A percentile compares a stretch with the other conserved stretches of the same genome.
Conservation (phyloP, 1,139 yeast genomes). For the Taphrina confusa region DNA sequence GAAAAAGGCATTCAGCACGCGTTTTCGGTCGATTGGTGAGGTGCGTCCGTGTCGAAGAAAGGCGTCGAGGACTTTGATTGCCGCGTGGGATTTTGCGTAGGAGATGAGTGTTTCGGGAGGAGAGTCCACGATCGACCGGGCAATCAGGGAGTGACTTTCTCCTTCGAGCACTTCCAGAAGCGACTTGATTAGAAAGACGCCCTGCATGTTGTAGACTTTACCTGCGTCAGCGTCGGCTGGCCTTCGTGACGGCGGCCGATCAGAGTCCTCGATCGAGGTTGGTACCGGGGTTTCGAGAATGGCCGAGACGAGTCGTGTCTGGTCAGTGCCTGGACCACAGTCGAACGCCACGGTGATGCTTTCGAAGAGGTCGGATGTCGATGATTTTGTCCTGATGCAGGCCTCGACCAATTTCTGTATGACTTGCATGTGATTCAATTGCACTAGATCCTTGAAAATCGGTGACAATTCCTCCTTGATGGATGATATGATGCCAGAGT, state of each 20-base stretch:
- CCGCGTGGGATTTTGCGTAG: constrained; percentile 32
- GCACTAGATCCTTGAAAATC: constrained; percentile 61
- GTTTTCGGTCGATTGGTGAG: constrained; percentile 63
- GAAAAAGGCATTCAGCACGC: constrained; percentile 62
- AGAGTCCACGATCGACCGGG: background rate
- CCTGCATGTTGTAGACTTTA: constrained; percentile 23
- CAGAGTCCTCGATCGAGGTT: constrained; percentile 1
- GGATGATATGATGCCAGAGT: constrained; percentile 58
- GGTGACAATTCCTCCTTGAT: constrained; percentile 73
- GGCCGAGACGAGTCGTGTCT: constrained; percentile 3
- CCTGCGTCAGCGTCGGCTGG: background rate
- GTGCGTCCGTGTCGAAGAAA: constrained; percentile 55
- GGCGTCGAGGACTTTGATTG: constrained; percentile 50
- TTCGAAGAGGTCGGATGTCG: constrained; percentile 8
- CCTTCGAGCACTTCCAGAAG: constrained; percentile 3
- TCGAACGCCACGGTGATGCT: background rate
- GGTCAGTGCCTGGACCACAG: constrained; percentile 5
- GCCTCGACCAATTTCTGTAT: constrained; percentile 61
- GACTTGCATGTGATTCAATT: constrained; percentile 64
- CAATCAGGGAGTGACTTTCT: too few species aligned
- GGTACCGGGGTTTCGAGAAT: constrained; percentile 15
- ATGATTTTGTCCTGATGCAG: background rate
- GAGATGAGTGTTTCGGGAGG: constrained; percentile 25
- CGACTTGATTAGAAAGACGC: constrained; percentile 21
- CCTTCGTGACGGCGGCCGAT: constrained; percentile 12